Conservation (phyloP, 371 early-diverging fungal species). For the Mitosporidium daphniae region DNA sequence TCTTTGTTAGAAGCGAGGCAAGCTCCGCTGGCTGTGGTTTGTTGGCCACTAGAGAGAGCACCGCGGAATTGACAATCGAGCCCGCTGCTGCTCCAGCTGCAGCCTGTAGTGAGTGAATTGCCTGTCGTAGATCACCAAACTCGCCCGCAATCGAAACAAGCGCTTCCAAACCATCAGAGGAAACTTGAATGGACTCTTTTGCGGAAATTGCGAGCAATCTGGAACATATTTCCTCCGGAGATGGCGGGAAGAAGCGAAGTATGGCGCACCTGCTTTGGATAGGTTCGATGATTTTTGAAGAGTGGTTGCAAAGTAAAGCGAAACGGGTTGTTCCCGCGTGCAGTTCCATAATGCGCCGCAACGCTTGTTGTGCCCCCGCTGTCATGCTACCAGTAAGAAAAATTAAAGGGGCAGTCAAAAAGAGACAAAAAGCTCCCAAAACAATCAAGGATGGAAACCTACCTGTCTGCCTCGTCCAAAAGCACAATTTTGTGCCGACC, state of each 20-base stretch:
- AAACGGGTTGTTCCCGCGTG: slow-evolving; percentile 72
- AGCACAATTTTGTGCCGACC: slow-evolving; percentile 69
- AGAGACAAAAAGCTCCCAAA: slow-evolving; percentile 1
- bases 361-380: slow-evolving; percentile 26
- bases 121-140: slow-evolving; percentile 96
- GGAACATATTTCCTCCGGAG: slow-evolving; percentile 25
- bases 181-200: slow-evolving; percentile 17
- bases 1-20: slow-evolving; percentile 22
- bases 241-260: slow-evolving; percentile 37
- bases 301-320: slow-evolving; percentile 83
- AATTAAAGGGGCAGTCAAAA: slow-evolving; percentile 15
- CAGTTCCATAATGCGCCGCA: slow-evolving; percentile 83
- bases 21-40: slow-evolving; percentile 77
- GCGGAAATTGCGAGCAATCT: slow-evolving; percentile 38
- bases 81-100: slow-evolving; percentile 43
- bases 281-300: slow-evolving; percentile 88
- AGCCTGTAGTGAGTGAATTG: slow-evolving; percentile 77
- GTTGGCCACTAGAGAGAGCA: slow-evolving; percentile 75
- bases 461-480: slow-evolving; percentile 78
- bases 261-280: slow-evolving; percentile 92
- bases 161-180: slow-evolving; percentile 50
- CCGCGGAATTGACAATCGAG: slow-evolving; percentile 31
- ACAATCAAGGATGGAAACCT: not conserved
- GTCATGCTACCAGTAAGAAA: slow-evolving; percentile 24
- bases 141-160: slow-evolving; percentile 73